Evolutionary conservation across 805 yeast species (phyloP).

Genomic region (Candida verbasci): DNA sequence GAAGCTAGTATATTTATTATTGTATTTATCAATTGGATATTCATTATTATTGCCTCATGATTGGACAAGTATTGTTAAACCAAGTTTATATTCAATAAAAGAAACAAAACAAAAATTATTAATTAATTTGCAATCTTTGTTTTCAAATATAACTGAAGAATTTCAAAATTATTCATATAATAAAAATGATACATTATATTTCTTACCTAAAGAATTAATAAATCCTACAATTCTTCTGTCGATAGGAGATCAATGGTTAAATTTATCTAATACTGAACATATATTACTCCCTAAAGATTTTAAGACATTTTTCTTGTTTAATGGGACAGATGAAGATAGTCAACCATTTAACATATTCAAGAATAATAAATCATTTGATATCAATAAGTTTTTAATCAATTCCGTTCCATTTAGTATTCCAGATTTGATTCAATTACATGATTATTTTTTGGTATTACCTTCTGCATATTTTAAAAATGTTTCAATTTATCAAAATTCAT

Average conservation of each 20-base stretch:
- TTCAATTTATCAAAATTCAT: slow-evolving; percentile 10
- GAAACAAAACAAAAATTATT: slow-evolving; percentile 6
- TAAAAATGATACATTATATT: slow-evolving; percentile 5
- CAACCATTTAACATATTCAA: too few species aligned
- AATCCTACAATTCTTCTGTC: slow-evolving; percentile 4
- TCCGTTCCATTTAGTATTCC: slow-evolving; percentile 40
- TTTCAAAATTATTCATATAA: not conserved
- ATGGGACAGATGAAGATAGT: too few species aligned
- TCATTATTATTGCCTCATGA: slow-evolving; percentile 4
- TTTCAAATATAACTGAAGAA: not conserved
- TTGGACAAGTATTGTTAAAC: slow-evolving; percentile 6
- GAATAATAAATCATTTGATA: too few species aligned
- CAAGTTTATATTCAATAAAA: slow-evolving; percentile 5
- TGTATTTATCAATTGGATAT: not conserved
- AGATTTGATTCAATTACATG: slow-evolving; percentile 26
- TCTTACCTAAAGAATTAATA: slow-evolving; percentile 8
- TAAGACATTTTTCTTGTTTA: slow-evolving; percentile 35
- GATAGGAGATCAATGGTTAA: slow-evolving; percentile 8
- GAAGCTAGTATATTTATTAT: not conserved
- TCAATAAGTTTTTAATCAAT: slow-evolving; percentile 18
- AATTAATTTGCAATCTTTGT: slow-evolving; percentile 3
- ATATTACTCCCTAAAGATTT: slow-evolving; percentile 26
- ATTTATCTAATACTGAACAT: slow-evolving; percentile 5
- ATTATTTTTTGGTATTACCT: slow-evolving; percentile 38
- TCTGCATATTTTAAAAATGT: slow-evolving; percentile 5